Percentiles rank a stretch among this genome's conserved stretches.
Conservation (phyloP, 306 rosid species). For the Prosopis cineraria region DNA sequence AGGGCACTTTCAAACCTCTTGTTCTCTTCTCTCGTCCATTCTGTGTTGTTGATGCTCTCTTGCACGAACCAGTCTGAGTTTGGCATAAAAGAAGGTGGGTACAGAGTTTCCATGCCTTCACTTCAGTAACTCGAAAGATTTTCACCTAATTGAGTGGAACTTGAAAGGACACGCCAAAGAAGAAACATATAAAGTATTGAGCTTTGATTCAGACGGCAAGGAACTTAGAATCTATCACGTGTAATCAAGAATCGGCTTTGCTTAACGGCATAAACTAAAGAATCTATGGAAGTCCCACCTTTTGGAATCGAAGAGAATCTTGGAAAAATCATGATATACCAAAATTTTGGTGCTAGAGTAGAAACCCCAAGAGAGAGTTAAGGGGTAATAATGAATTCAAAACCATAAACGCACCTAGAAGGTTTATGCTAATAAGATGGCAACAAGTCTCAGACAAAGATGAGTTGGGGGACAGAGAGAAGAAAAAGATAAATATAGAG, state of each 20-base stretch:
- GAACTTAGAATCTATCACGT: slow-evolving; percentile 58
- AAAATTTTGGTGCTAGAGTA: slow-evolving; percentile 25
- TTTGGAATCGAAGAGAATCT: slow-evolving; percentile 82
- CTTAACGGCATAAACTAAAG: slow-evolving; percentile 51
- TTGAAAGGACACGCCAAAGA: slow-evolving; percentile 12
- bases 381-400: slow-evolving; percentile 8
- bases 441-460: slow-evolving; percentile 14
- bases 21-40: slow-evolving; percentile 92
- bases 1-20: slow-evolving; percentile 90
- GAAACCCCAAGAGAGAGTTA: slow-evolving; percentile 23
- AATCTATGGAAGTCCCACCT: slow-evolving; percentile 68
- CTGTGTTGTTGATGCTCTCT: slow-evolving; percentile 48
- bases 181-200: slow-evolving; percentile 16
- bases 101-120: slow-evolving; percentile 65
- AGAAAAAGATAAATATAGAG: slow-evolving; percentile 27
- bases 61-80: slow-evolving; percentile 53
- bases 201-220: slow-evolving; percentile 49
- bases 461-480: slow-evolving; percentile 1
- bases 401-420: slow-evolving; percentile 10
- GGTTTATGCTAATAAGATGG: slow-evolving; percentile 2
- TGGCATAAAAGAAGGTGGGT: slow-evolving; percentile 47
- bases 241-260: slow-evolving; percentile 70
- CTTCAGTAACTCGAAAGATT: slow-evolving; percentile 1
- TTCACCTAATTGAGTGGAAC: slow-evolving; percentile 15
- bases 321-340: slow-evolving; percentile 38